phyloP scores from a whole-genome alignment of 225 moss, liverwort and hornwort species.

The Marchantia paleacea region DNA sequence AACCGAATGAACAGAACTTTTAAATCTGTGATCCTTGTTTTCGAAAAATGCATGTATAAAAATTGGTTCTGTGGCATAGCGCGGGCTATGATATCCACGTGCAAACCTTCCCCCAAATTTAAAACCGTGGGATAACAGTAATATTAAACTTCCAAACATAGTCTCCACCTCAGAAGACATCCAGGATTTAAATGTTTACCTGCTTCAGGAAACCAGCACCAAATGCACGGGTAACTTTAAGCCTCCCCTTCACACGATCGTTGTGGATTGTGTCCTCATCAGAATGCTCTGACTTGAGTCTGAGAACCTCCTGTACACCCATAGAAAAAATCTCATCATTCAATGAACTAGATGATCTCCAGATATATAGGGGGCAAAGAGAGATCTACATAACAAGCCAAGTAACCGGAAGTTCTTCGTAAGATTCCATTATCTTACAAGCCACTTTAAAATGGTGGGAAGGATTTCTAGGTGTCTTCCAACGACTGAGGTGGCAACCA shows the following conservation, averaged over 20 bases:
- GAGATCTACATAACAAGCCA: background rate
- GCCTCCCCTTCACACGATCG: slow-evolving; percentile 91
- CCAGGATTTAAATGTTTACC: slow-evolving; percentile 37
- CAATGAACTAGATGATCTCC: background rate
- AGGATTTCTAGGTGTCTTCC: no score
- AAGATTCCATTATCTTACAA: no score
- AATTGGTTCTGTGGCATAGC: no score
- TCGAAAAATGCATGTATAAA: no score
- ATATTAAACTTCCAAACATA: background rate
- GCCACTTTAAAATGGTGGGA: no score
- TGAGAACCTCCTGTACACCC: slow-evolving; percentile 66
- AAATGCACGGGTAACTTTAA: slow-evolving; percentile 99
- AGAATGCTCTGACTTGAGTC: slow-evolving; percentile 83
- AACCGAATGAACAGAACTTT: no score
- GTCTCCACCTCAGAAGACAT: background rate
- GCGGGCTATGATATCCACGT: no score
- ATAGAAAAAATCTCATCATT: background rate
- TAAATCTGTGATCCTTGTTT: no score
- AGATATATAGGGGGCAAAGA: background rate
- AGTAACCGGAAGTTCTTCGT: background rate
- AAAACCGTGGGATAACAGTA: no score
- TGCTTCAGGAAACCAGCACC: slow-evolving; percentile 98
- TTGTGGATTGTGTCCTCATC: slow-evolving; percentile 83
- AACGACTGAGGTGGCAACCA: no score
- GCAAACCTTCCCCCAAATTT: no score